phyloP scores from a whole-genome alignment of 1,139 yeast genomes.

The Wickerhamomyces sp. region DNA sequence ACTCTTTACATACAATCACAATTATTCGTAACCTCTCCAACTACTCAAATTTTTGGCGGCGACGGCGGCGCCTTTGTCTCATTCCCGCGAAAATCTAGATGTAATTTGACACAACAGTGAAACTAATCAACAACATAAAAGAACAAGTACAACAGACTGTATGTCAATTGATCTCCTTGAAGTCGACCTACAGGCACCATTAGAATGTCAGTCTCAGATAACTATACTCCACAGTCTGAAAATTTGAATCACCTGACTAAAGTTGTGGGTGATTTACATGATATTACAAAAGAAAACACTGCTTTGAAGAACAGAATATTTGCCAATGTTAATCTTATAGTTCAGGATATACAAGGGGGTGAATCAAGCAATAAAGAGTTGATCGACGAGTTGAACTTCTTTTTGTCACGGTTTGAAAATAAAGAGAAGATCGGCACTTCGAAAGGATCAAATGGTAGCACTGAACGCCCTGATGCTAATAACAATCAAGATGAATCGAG shows the following conservation, averaged over 20 bases:
- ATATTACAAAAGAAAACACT: conserved; percentile 5
- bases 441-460: background rate
- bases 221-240: conserved; percentile 20
- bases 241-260: conserved; percentile 15
- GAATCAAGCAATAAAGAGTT: conserved; percentile 5
- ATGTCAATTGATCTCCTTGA: too few relatives aligned
- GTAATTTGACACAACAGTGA: background rate
- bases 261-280: conserved; percentile 10
- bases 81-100: background rate
- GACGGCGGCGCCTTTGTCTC: background rate
- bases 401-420: conserved; percentile 6
- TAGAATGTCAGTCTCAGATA: conserved; percentile 13
- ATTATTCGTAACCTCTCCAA: too few relatives aligned
- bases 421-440: background rate
- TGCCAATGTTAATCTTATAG: conserved; percentile 12
- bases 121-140: background rate
- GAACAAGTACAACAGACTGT: too few relatives aligned
- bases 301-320: conserved; percentile 11
- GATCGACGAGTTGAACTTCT: conserved; percentile 7
- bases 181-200: background rate
- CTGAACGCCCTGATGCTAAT: background rate
- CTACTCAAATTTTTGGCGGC: too few relatives aligned
- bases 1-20: too few relatives aligned
- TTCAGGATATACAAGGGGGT: conserved; percentile 12
- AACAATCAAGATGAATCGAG: too few relatives aligned